phyloP scores from a whole-genome alignment of 1,284 basidiomycete genomes.

The Sanguinoderma infundibulare region DNA sequence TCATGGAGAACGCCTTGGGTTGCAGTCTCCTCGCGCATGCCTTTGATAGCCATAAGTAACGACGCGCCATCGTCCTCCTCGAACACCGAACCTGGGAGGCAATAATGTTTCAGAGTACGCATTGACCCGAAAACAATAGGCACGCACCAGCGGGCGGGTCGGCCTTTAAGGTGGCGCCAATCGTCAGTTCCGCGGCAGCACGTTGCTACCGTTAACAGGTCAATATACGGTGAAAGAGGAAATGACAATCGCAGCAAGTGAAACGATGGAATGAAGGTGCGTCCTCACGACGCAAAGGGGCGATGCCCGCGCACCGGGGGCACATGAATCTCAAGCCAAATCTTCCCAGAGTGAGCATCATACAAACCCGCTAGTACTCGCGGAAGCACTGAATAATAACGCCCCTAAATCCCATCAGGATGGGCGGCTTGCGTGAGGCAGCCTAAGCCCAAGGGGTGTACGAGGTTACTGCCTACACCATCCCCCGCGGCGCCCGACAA shows the following conservation, averaged over 20 bases:
- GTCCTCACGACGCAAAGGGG: too few relatives aligned
- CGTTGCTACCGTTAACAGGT: conserved; percentile 35
- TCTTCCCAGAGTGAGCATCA: too few relatives aligned
- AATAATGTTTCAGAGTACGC: background rate
- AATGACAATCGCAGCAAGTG: background rate
- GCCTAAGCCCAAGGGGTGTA: background rate
- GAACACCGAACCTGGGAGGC: conserved; percentile 63
- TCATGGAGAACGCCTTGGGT: conserved; percentile 71
- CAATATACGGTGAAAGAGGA: background rate
- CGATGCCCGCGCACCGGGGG: too few relatives aligned
- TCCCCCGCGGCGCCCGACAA: background rate
- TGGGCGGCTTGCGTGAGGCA: background rate
- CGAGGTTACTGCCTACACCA: background rate
- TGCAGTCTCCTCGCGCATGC: conserved; percentile 71
- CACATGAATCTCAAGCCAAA: too few relatives aligned
- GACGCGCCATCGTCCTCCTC: conserved; percentile 80
- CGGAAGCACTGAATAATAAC: background rate
- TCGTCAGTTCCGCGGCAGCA: conserved; percentile 62
- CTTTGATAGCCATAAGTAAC: conserved; percentile 76
- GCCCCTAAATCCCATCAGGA: background rate
- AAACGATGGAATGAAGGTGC: background rate
- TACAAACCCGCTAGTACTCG: background rate
- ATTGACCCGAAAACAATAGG: background rate
- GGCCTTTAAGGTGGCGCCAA: conserved; percentile 61
- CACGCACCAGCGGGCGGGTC: conserved; percentile 53